A percentile compares a stretch with the other conserved stretches of the same genome.
phyloP scores from a whole-genome alignment of 2,329 filamentous ascomycete genomes.

The Epichloe festucae region DNA sequence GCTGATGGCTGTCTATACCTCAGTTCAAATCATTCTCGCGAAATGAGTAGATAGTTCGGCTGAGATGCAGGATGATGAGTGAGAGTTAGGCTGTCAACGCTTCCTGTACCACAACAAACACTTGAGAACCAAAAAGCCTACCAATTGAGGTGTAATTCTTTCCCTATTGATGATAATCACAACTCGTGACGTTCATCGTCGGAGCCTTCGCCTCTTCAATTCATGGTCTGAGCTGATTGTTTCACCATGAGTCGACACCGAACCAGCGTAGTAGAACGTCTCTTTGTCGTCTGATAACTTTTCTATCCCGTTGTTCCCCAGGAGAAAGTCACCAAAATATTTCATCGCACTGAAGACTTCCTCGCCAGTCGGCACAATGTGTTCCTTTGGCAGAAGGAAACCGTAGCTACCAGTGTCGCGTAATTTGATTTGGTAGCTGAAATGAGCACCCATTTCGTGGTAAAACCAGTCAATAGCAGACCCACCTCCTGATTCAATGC shows the following conservation, averaged over 20 bases:
- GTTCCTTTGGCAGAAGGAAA: constrained; percentile 73
- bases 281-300: constrained; percentile 16
- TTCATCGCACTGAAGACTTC: constrained; percentile 75
- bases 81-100: no score
- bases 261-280: constrained; percentile 9
- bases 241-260: constrained; percentile 4
- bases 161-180: no score
- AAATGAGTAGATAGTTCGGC: constrained; percentile 8
- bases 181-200: constrained; percentile 10
- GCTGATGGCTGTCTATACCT: constrained; percentile 30
- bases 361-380: constrained; percentile 81
- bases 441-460: constrained; percentile 67
- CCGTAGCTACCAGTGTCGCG: constrained; percentile 90
- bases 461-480: constrained; percentile 94
- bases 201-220: constrained; percentile 17
- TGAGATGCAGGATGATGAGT: background rate
- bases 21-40: constrained; percentile 23
- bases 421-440: constrained; percentile 88
- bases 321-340: constrained; percentile 70
- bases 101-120: no score
- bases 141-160: no score
- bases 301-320: constrained; percentile 57
- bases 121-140: no score
- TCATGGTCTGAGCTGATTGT: constrained; percentile 13
- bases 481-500: constrained; percentile 66